Conservation (phyloP, 257 asterid species). For the Rhazya stricta region DNA sequence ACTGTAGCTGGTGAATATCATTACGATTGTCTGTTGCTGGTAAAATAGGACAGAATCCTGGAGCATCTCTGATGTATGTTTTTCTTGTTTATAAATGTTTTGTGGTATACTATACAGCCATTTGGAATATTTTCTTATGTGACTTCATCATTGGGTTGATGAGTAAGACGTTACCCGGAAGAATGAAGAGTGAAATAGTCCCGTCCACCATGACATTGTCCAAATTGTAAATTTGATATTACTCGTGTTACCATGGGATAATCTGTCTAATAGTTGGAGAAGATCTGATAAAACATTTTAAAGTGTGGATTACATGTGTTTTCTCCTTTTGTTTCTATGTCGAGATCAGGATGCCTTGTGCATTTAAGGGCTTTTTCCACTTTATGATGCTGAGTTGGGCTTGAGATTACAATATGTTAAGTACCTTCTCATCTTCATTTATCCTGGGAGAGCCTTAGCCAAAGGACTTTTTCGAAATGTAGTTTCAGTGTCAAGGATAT, state of each 20-base stretch:
- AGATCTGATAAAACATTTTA: neutral
- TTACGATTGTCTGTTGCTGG: neutral
- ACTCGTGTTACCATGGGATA: too few relatives aligned
- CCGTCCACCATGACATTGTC: neutral
- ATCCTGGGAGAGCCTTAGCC: neutral
- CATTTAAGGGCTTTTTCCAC: neutral
- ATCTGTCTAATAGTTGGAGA: neutral
- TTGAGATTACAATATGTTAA: neutral
- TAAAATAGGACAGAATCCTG: neutral
- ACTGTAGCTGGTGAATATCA: neutral
- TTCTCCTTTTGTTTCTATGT: neutral
- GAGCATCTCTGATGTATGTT: neutral
- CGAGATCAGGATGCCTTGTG: neutral
- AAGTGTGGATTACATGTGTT: neutral
- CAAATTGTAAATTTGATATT: neutral
- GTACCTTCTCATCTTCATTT: neutral
- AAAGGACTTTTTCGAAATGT: neutral
- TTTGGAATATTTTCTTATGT: neutral
- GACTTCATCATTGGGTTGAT: neutral
- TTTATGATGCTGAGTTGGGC: neutral
- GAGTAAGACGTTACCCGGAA: neutral
- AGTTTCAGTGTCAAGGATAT: neutral
- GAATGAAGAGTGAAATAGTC: neutral
- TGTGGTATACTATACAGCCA: neutral
- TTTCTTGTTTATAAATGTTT: neutral